phyloP scores from a whole-genome alignment of 345 rosid genomes.

The Populus davidiana region DNA sequence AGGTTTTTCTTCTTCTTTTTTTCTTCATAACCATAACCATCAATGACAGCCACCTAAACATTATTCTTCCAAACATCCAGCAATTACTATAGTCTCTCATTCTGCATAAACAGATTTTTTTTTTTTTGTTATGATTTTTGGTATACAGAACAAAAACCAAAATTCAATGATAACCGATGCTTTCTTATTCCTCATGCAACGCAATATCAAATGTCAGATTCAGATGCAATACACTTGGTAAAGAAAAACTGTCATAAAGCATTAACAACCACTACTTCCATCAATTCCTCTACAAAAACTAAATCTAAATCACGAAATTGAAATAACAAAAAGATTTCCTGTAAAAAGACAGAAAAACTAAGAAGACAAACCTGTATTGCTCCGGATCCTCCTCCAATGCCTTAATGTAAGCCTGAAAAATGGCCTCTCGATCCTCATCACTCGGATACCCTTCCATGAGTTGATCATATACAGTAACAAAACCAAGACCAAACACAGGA shows the following conservation, averaged over 20 bases:
- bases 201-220: background rate
- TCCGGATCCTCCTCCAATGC: slow-evolving; percentile 87
- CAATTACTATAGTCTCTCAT: background rate
- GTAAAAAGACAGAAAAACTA: background rate
- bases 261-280: background rate
- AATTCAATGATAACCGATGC: background rate
- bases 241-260: background rate
- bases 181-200: background rate
- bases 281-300: background rate
- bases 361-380: slow-evolving; percentile 66
- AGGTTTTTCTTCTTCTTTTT: background rate
- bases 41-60: background rate
- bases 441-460: slow-evolving; percentile 99
- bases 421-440: slow-evolving; percentile 81
- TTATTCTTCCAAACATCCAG: background rate
- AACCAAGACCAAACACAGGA: slow-evolving; percentile 90
- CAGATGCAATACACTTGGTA: background rate
- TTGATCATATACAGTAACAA: slow-evolving; percentile 89
- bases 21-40: background rate
- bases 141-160: background rate
- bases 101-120: background rate
- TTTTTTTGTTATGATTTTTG: background rate
- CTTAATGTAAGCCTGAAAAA: slow-evolving; percentile 73
- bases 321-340: background rate
- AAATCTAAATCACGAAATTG: background rate